These are phyloP conservation scores for Luffa acutangula DNA, from an alignment of 306 rosid species.

Conservation along the genomic window DNA sequence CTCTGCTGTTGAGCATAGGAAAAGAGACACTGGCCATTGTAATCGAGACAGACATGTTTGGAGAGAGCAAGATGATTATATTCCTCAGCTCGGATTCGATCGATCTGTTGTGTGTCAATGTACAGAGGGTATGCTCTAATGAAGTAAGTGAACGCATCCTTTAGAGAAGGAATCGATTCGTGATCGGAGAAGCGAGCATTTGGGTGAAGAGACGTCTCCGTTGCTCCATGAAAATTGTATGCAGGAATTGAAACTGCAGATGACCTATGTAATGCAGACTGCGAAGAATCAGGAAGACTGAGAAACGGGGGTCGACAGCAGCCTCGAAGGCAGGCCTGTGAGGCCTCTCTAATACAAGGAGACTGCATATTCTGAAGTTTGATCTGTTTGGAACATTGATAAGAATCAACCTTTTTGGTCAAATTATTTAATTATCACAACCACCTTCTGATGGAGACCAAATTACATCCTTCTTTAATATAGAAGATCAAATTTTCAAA, in stretches of 20 bases:
- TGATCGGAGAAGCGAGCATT: conserved; percentile 55
- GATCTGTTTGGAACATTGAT: conserved; percentile 2
- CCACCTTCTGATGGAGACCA: conserved; percentile 1
- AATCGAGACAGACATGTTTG: conserved; percentile 63
- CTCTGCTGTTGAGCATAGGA: conserved; percentile 40
- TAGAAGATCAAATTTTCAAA: not conserved
- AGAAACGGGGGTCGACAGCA: conserved; percentile 43
- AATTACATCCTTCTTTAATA: not conserved
- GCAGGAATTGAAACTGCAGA: conserved; percentile 3
- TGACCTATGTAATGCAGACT: conserved; percentile 15
- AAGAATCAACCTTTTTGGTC: not conserved
- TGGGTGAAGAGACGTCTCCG: conserved; percentile 42
- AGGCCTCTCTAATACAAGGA: conserved; percentile 28
- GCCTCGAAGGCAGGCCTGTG: conserved; percentile 44
- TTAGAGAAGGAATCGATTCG: conserved; percentile 58
- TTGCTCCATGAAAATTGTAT: conserved; percentile 26
- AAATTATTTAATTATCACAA: not conserved
- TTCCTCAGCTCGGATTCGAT: conserved; percentile 44
- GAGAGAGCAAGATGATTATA: conserved; percentile 52
- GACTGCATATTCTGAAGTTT: conserved; percentile 28
- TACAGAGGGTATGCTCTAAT: conserved; percentile 41
- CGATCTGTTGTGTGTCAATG: conserved; percentile 26
- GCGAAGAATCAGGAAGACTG: conserved; percentile 19
- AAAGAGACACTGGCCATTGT: conserved; percentile 70
- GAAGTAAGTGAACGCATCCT: conserved; percentile 44